phyloP scores from a whole-genome alignment of 2,329 filamentous ascomycete genomes.

The Ophiostoma ulmi region DNA sequence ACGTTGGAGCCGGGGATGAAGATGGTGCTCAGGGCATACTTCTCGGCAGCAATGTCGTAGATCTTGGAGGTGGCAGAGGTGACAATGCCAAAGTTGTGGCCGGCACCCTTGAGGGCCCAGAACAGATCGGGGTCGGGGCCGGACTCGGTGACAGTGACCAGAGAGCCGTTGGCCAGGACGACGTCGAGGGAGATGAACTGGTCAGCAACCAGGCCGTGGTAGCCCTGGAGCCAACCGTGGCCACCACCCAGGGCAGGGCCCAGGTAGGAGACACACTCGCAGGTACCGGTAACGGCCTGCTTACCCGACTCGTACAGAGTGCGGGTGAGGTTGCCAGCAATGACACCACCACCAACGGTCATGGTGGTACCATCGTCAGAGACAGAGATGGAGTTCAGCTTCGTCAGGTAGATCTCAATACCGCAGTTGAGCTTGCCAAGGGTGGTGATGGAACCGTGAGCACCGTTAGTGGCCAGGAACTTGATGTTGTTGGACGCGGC shows the following conservation, averaged over 20 bases:
- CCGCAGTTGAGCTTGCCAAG: slow-evolving; percentile 43
- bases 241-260: slow-evolving; percentile 52
- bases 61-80: slow-evolving; percentile 45
- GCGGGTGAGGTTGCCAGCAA: slow-evolving; percentile 52
- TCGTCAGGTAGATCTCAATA: slow-evolving; percentile 51
- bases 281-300: slow-evolving; percentile 53
- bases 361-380: slow-evolving; percentile 43
- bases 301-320: slow-evolving; percentile 47
- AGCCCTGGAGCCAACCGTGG: slow-evolving; percentile 51
- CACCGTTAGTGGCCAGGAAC: slow-evolving; percentile 50
- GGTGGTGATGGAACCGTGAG: slow-evolving; percentile 48
- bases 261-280: slow-evolving; percentile 44
- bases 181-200: slow-evolving; percentile 49
- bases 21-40: slow-evolving; percentile 40
- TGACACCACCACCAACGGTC: slow-evolving; percentile 46
- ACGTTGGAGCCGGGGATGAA: slow-evolving; percentile 44
- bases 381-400: slow-evolving; percentile 47
- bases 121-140: slow-evolving; percentile 43
- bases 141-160: slow-evolving; percentile 34
- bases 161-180: slow-evolving; percentile 46
- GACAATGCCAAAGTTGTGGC: slow-evolving; percentile 53
- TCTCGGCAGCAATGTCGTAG: slow-evolving; percentile 37
- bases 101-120: slow-evolving; percentile 54
- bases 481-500: slow-evolving; percentile 34
- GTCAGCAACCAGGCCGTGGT: slow-evolving; percentile 49